Evolutionary conservation across 2,329 filamentous ascomycete genomes (phyloP), one percentile per base, ranked within the genome.

Genomic region (Pseudodiploospora longispora): DNA sequence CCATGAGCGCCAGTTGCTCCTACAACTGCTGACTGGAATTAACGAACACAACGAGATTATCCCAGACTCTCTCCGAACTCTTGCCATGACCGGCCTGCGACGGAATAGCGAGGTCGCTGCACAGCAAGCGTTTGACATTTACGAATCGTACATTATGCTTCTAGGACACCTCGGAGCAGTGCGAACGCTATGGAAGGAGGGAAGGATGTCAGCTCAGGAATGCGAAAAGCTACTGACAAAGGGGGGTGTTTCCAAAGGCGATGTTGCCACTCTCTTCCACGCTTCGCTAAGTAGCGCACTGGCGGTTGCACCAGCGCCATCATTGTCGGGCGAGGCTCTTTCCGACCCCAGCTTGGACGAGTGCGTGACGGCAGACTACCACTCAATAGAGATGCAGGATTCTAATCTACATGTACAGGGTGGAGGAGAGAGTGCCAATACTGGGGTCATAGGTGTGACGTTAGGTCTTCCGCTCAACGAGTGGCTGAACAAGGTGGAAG

Each of bases 131-230:
- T 46, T 47, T 10, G 43, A 42, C 7, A 43, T 57, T 10, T 61
- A 59, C 42, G 43, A 43, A 27, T 43, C 50, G 1, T 65, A 61
- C 46, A 50, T 65, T 30, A 36, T 36, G 29, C 47, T 61, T 5
- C 48, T 65, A 12, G 59, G 59, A 5, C 52, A 55, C 10, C 52
- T 65, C 6, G 61, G 62, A 6, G 59, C 60, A 5, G 46, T 53
- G 6, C 49, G 59, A 33, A 61, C 55, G 28, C 47, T 65, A 10
- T 56, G 56, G 54, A 58, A 56, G 38, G 61, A 64, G 50, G 57
- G 57, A 54, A 55, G 45, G 30, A 41, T 45, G 19, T 50, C 51
- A 9, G 43, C 39, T 5, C 38, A 30, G 4, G 19, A 36, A 12
- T 38, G 39, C 7, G 30, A 29, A 27, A 36, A 30, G 8, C 37